phyloP scores from a whole-genome alignment of 148 eudicot genomes.

The Simmondsia chinensis region DNA sequence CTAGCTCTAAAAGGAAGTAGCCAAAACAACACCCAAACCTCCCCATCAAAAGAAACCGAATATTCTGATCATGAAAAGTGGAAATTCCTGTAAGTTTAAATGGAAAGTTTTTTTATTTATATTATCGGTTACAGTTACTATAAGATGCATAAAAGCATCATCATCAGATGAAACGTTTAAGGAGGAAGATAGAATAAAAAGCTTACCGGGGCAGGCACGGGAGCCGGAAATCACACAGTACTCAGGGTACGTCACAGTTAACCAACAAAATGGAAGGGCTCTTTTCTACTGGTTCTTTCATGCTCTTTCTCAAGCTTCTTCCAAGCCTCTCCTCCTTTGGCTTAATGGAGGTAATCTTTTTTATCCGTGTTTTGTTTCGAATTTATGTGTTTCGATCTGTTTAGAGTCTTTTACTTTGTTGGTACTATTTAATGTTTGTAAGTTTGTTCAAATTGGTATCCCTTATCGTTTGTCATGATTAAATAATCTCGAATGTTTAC shows the following conservation, averaged over 20 bases:
- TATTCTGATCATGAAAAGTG: no score
- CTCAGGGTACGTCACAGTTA: conserved; percentile 56
- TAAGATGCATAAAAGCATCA: conserved; percentile 15
- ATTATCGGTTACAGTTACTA: no score
- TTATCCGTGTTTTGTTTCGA: neutral
- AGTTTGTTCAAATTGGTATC: no score
- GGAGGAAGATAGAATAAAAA: conserved; percentile 32
- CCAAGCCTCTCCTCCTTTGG: conserved; percentile 58
- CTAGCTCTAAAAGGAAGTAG: no score
- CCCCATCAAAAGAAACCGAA: no score
- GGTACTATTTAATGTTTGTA: neutral
- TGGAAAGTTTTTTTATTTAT: no score
- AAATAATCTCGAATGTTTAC: no score
- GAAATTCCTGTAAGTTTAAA: no score
- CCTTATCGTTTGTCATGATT: no score
- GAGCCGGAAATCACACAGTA: conserved; percentile 40
- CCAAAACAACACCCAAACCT: no score
- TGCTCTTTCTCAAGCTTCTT: conserved; percentile 39
- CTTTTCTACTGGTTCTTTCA: conserved; percentile 69
- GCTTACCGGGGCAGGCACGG: conserved; percentile 53
- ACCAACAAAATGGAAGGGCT: conserved; percentile 52
- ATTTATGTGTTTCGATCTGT: neutral
- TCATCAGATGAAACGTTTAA: conserved; percentile 8
- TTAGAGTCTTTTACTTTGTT: neutral
- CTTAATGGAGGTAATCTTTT: conserved; percentile 50